These are phyloP conservation scores for Fusarium sororula DNA, from an alignment of 2,329 filamentous ascomycete species.

Conservation along the genomic window DNA sequence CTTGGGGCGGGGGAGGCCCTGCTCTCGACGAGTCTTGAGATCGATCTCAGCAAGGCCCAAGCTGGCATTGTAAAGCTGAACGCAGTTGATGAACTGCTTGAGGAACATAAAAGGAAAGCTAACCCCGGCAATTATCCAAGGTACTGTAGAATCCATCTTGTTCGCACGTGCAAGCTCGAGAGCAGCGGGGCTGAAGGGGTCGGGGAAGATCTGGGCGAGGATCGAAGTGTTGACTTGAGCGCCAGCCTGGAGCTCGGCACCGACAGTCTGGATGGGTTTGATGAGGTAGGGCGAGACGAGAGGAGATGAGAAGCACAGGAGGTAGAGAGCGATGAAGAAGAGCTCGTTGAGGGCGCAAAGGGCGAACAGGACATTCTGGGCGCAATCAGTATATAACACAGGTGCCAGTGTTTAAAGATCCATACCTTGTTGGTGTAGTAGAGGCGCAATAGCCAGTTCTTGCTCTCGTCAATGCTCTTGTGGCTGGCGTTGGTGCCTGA, in stretches of 20 bases:
- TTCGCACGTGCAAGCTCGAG: constrained; percentile 93
- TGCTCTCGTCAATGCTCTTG: constrained; percentile 89
- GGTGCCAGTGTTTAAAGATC: background rate
- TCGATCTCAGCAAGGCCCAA: constrained; percentile 95
- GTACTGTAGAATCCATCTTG: constrained; percentile 80
- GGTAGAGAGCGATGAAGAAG: constrained; percentile 98
- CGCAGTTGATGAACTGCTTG: constrained; percentile 94
- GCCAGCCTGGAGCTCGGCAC: constrained; percentile 68
- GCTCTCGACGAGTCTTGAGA: constrained; percentile 65
- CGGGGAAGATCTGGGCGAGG: constrained; percentile 80
- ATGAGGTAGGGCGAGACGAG: constrained; percentile 86
- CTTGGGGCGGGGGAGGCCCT: constrained; percentile 61
- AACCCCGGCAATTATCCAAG: constrained; percentile 78
- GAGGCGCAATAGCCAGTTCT: constrained; percentile 89
- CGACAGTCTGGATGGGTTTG: constrained; percentile 64
- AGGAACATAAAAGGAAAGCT: constrained; percentile 87
- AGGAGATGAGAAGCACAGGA: constrained; percentile 95
- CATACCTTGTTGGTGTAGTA: constrained; percentile 97
- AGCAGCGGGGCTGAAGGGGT: constrained; percentile 90
- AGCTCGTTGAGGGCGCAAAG: constrained; percentile 92
- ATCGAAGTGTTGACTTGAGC: constrained; percentile 75
- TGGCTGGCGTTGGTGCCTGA: constrained; percentile 83
- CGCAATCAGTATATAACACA: constrained; percentile 6
- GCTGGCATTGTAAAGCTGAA: constrained; percentile 94
- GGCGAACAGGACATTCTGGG: constrained; percentile 85